Percentiles rank a stretch among this genome's conserved stretches.
phyloP scores from a whole-genome alignment of 805 yeast genomes.

The Kazachstania kunashirensis region DNA sequence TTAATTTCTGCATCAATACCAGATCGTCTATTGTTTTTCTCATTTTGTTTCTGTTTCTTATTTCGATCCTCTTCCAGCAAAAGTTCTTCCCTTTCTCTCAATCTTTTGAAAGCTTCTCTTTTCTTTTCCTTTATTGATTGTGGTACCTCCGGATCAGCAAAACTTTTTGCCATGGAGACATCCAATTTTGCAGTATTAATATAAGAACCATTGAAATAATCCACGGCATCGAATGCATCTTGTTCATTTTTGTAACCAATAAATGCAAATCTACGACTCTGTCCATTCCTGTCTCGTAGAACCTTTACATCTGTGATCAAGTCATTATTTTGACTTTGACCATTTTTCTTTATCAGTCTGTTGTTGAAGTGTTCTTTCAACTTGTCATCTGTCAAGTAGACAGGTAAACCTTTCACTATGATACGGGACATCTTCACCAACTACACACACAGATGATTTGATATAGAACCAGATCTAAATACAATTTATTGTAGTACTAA shows the following conservation, averaged over 20 bases:
- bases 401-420: constrained; percentile 84
- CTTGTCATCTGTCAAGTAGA: constrained; percentile 64
- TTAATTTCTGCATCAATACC: constrained; percentile 52
- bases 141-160: constrained; percentile 77
- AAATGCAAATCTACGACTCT: constrained; percentile 87
- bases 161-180: constrained; percentile 75
- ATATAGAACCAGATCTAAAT: too few species aligned
- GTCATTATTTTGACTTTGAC: constrained; percentile 31
- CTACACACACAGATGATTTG: too few species aligned
- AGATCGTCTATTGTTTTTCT: constrained; percentile 16
- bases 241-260: constrained; percentile 66
- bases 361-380: constrained; percentile 53
- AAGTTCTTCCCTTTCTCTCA: constrained; percentile 40
- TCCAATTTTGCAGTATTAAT: constrained; percentile 74
- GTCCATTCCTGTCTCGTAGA: constrained; percentile 71
- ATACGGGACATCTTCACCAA: constrained; percentile 73
- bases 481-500: too few species aligned
- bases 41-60: constrained; percentile 31
- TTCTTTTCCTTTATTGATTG: constrained; percentile 47
- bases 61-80: constrained; percentile 34
- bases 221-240: constrained; percentile 74
- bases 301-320: constrained; percentile 82
- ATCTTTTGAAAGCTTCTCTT: constrained; percentile 39
- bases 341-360: constrained; percentile 21
- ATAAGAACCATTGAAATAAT: constrained; percentile 65